phyloP scores from a whole-genome alignment of 179 eudicot genomes.

The Vitellaria paradoxa region DNA sequence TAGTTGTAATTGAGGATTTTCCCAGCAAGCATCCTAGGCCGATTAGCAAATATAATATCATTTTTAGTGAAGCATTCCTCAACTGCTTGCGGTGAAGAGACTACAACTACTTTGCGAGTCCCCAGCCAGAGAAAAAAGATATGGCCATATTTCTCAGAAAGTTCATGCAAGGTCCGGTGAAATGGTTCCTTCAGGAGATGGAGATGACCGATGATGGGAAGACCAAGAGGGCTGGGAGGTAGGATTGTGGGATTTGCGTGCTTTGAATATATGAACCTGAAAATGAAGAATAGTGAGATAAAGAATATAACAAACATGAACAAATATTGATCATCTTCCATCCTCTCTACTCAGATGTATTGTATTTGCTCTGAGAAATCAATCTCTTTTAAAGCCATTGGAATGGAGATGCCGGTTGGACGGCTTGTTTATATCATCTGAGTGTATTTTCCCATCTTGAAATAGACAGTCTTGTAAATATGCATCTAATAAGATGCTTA shows the following conservation, averaged over 20 bases:
- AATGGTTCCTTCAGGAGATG: conserved; percentile 10
- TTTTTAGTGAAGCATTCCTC: conserved; percentile 9
- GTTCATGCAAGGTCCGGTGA: background rate
- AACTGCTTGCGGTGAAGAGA: conserved; percentile 13
- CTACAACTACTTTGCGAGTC: conserved; percentile 16
- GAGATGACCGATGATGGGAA: conserved; percentile 9
- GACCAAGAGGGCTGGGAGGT: conserved; percentile 5
- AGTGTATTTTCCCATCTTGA: too few relatives aligned
- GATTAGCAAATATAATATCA: conserved; percentile 30
- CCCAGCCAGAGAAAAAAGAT: conserved; percentile 24
- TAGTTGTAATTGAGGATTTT: conserved; percentile 25
- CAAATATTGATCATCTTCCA: background rate
- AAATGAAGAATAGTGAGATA: background rate
- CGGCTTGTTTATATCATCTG: too few relatives aligned
- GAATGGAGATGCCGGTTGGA: too few relatives aligned
- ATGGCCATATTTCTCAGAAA: conserved; percentile 21
- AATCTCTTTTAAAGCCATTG: too few relatives aligned
- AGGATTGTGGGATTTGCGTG: background rate
- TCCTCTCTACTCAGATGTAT: background rate
- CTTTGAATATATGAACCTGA: background rate
- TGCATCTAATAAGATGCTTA: too few relatives aligned
- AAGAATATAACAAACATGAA: background rate
- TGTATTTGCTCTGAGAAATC: too few relatives aligned
- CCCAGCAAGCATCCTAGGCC: conserved; percentile 19
- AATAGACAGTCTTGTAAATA: too few relatives aligned